These are phyloP conservation scores for Stipa capillata DNA, from an alignment of 176 grass and related monocot species.

Conservation along the genomic window DNA sequence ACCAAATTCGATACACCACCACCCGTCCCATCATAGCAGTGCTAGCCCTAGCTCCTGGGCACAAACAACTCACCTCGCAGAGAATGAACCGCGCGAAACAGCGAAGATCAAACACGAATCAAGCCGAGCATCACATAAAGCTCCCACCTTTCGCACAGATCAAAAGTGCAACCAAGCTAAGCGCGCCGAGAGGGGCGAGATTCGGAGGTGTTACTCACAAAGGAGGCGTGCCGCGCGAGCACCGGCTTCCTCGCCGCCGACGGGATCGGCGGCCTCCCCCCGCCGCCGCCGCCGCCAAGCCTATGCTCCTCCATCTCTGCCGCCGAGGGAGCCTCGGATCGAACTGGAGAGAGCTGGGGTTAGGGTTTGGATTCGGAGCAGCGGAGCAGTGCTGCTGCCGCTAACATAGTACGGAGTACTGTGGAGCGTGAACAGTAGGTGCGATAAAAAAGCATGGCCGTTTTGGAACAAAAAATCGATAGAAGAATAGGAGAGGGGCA, in stretches of 20 bases:
- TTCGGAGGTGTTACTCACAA: slow-evolving; percentile 40
- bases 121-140: neutral
- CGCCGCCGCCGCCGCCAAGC: slow-evolving; percentile 23
- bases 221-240: slow-evolving; percentile 63
- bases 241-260: slow-evolving; percentile 30
- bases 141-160: slow-evolving; percentile 13
- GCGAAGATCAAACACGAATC: neutral
- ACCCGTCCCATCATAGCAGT: neutral
- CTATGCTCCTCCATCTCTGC: slow-evolving; percentile 31
- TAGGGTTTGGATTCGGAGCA: slow-evolving; percentile 32
- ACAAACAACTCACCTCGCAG: neutral
- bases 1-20: neutral
- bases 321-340: neutral
- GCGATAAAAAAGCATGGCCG: neutral
- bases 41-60: neutral
- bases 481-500: neutral
- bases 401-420: slow-evolving; percentile 13
- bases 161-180: neutral
- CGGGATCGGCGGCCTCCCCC: slow-evolving; percentile 50
- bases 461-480: too few species aligned
- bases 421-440: slow-evolving; percentile 23
- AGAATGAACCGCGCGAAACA: neutral
- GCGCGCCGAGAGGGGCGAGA: neutral
- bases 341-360: slow-evolving; percentile 17
- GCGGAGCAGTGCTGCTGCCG: neutral